These are phyloP conservation scores for Bolboschoenoplectus hybrid DNA, from an alignment of 202 grass and related monocot species.

Conservation along the genomic window DNA sequence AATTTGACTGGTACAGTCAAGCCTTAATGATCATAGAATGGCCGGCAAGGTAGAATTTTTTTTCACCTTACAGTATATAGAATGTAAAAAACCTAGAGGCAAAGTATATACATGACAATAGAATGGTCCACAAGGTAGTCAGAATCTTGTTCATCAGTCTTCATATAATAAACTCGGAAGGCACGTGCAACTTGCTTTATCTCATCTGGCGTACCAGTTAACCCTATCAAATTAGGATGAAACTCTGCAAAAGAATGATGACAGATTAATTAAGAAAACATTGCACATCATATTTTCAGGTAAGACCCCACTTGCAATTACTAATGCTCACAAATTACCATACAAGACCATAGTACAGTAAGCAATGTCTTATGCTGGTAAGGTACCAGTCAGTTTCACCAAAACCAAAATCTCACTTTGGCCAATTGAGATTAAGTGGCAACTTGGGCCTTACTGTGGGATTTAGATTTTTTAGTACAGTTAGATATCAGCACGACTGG, in stretches of 20 bases:
- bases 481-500: neutral
- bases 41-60: neutral
- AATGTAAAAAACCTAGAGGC: neutral
- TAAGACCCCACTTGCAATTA: neutral
- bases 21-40: neutral
- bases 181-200: slow-evolving; percentile 64
- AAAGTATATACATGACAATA: slow-evolving; percentile 64
- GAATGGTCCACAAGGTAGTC: slow-evolving; percentile 82
- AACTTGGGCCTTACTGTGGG: neutral
- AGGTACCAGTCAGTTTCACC: neutral
- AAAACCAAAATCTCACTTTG: neutral
- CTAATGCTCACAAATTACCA: neutral
- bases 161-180: slow-evolving; percentile 88
- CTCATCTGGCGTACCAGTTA: slow-evolving; percentile 61
- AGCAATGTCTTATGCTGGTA: neutral
- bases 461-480: neutral
- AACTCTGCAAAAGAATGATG: slow-evolving; percentile 53
- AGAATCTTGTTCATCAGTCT: slow-evolving; percentile 77
- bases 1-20: neutral
- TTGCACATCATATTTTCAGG: neutral
- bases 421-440: neutral
- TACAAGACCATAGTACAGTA: neutral
- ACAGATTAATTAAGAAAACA: neutral
- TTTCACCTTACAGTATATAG: neutral
- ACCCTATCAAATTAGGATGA: slow-evolving; percentile 68